phyloP scores from a whole-genome alignment of 2,329 filamentous ascomycete species.

The Diaporthe vaccinii region DNA sequence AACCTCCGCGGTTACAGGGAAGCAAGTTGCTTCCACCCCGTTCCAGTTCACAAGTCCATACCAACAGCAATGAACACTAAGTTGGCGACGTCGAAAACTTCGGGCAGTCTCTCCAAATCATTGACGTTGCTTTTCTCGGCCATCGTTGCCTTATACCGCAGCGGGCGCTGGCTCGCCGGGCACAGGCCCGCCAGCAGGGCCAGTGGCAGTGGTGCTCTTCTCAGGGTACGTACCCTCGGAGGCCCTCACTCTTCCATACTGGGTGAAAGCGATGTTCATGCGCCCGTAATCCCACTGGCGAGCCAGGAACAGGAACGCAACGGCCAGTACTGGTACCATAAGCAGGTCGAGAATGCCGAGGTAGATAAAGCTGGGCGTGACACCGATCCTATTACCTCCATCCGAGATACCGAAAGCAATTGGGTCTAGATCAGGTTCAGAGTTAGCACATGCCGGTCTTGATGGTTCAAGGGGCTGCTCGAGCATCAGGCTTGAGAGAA shows the following conservation, averaged over 20 bases:
- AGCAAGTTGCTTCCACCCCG: background rate
- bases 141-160: slow-evolving; percentile 2
- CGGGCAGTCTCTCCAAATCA: no score
- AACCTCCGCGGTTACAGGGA: background rate
- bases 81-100: no score
- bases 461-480: no score
- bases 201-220: slow-evolving; percentile 52
- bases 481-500: background rate
- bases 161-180: slow-evolving; percentile 31
- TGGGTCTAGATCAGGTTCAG: slow-evolving; percentile 51
- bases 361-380: slow-evolving; percentile 62
- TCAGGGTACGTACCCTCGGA: slow-evolving; percentile 59
- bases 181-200: slow-evolving; percentile 43
- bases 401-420: slow-evolving; percentile 67
- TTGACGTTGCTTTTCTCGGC: background rate
- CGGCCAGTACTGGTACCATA: slow-evolving; percentile 59
- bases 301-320: slow-evolving; percentile 59
- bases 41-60: background rate
- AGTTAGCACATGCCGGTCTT: background rate
- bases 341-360: slow-evolving; percentile 68
- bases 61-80: background rate
- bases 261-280: slow-evolving; percentile 67
- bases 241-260: slow-evolving; percentile 65
- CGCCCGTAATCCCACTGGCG: slow-evolving; percentile 65
- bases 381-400: slow-evolving; percentile 64